Percentiles rank a stretch among this genome's conserved stretches.
phyloP scores from a whole-genome alignment of 345 rosid genomes.

The Pugionium cornutum region DNA sequence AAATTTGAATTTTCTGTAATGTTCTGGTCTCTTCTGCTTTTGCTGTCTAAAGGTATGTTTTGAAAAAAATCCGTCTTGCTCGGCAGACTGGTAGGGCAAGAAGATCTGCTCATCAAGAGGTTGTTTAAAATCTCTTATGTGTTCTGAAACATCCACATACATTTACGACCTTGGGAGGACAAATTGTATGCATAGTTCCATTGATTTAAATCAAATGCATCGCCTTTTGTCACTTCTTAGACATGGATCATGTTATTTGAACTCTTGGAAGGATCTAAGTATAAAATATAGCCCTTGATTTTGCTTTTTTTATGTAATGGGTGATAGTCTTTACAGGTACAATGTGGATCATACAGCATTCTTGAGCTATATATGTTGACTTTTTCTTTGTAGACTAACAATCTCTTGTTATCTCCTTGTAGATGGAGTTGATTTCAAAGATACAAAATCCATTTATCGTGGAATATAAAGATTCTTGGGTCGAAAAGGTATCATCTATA shows the following conservation, averaged over 20 bases:
- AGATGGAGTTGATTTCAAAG: constrained; percentile 97
- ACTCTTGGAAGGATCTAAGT: constrained; percentile 2
- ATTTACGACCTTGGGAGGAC: not conserved
- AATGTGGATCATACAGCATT: constrained; percentile 6
- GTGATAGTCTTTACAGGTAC: not conserved
- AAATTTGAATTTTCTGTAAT: constrained; percentile 14
- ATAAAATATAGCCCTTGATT: constrained; percentile 5
- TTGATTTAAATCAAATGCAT: not conserved
- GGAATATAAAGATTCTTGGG: constrained; percentile 99
- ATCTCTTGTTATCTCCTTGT: constrained; percentile 34
- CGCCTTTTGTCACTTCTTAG: constrained; percentile 16
- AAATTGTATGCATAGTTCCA: not conserved
- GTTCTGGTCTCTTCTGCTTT: constrained; percentile 17
- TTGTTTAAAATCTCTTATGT: constrained; percentile 33
- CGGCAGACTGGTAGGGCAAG: constrained; percentile 97
- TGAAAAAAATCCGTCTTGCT: constrained; percentile 98
- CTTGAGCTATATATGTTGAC: constrained; percentile 17
- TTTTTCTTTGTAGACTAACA: constrained; percentile 22
- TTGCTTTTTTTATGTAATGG: constrained; percentile 11
- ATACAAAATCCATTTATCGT: constrained; percentile 89
- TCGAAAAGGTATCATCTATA: constrained; percentile 74
- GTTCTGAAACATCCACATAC: not conserved
- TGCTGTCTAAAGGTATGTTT: constrained; percentile 67
- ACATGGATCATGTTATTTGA: constrained; percentile 5
- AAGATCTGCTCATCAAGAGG: constrained; percentile 99